Evolutionary conservation across 768 basidiomycete species (phyloP), one percentile per base, ranked within the genome.

Genomic region (Austroboletus eburneus): DNA sequence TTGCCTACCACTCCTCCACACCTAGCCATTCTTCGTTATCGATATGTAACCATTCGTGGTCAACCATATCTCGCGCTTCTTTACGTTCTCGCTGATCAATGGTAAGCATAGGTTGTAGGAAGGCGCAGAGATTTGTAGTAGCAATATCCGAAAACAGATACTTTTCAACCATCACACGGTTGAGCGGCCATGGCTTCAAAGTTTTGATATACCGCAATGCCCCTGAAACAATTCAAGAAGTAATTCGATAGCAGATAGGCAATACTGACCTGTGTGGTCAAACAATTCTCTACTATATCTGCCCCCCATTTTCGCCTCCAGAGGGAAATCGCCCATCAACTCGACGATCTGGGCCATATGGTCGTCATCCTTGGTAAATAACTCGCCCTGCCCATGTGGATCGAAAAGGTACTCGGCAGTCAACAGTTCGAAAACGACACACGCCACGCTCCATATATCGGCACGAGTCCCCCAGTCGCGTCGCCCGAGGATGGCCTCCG

Each of bases 341-440:
- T 96, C 93, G 46, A 94, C 85, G 51, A 95, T 90, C 70, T 94
- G 92, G 29, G 93, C 93, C 78, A 94, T 81, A 57, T 96, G 93
- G 64, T 97, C 95, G 59, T 94, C 92, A 65, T 96, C 92, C 67
- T 93, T 93, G 48, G 81, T 84, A 59, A 91, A 94, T 38, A 87
- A 68, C 54, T 85, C 83, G 21, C 81, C 81, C 65, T 88, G 85
- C 22, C 81, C 81, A 51, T 88, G 87, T 14, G 90, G 90, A 61
- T 95, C 92, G 63, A 96, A 95, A 34, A 96, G 78, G 63, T 85
- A 93, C 64, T 95, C 93, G 18, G 88, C 88, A 1, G 91, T 93
- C 50, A 94, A 70, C 51, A 96, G 75, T 66, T 96, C 93, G 57
- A 96, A 96, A 35, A 88, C 79, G 59, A 96, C 75, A 67, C 91